phyloP scores from a whole-genome alignment of 139 green algal genomes.

The Closterium sp. region DNA sequence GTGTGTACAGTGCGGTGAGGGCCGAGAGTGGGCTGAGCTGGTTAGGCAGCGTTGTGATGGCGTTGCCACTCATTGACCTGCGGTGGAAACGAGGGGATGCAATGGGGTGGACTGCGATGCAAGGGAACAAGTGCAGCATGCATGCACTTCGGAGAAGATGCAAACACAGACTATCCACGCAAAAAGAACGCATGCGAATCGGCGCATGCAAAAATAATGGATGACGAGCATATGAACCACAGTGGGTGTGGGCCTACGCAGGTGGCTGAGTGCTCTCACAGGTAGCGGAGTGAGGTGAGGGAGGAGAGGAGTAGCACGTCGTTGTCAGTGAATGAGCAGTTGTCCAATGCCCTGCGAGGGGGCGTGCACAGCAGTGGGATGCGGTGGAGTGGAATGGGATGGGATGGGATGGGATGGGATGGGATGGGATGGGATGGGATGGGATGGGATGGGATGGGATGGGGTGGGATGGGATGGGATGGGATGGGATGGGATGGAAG shows the following conservation, averaged over 20 bases:
- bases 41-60: not conserved
- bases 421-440: not conserved
- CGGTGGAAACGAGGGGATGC: not conserved
- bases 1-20: not conserved
- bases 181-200: too few relatives aligned
- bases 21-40: not conserved
- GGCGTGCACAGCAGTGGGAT: not conserved
- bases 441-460: too few relatives aligned
- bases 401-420: not conserved
- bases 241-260: not conserved
- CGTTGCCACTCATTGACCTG: not conserved
- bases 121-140: not conserved
- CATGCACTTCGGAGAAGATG: too few relatives aligned
- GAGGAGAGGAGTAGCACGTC: not conserved
- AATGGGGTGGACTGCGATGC: not conserved
- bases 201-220: not conserved
- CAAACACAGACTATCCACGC: too few relatives aligned
- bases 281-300: not conserved
- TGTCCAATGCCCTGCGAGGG: not conserved
- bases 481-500: too few relatives aligned
- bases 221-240: not conserved
- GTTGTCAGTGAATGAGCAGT: not conserved
- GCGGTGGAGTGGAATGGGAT: too few relatives aligned
- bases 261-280: not conserved
- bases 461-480: too few relatives aligned